Conservation (phyloP, 2,329 filamentous ascomycete species). For the Penicillium sp. region DNA sequence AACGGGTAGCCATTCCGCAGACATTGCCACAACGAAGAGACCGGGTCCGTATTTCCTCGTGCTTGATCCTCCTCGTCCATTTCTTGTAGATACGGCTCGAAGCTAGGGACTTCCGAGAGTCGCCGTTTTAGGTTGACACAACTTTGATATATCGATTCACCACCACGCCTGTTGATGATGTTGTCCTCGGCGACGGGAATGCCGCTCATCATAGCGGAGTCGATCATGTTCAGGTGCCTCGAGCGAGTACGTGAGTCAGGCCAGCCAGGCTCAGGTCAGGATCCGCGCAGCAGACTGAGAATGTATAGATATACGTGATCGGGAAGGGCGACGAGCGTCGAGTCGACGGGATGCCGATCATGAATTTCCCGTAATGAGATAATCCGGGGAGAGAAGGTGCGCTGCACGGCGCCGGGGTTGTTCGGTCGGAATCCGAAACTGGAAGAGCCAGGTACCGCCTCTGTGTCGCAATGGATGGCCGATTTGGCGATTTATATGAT, state of each 20-base stretch:
- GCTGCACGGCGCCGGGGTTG: conserved; percentile 8
- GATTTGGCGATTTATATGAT: too few species aligned
- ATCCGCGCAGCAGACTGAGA: conserved; percentile 35
- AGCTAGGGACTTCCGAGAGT: conserved; percentile 77
- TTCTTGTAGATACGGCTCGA: conserved; percentile 69
- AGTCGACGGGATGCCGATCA: conserved; percentile 28
- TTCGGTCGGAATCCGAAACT: conserved; percentile 6
- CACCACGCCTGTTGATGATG: conserved; percentile 95
- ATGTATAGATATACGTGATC: conserved; percentile 11
- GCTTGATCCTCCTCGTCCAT: conserved; percentile 67
- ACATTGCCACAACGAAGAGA: conserved; percentile 86
- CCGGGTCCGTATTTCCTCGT: conserved; percentile 66
- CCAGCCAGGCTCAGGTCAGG: conserved; percentile 27
- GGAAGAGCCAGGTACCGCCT: not conserved
- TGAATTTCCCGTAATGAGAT: conserved; percentile 29
- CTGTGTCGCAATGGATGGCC: conserved; percentile 2
- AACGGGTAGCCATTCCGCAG: conserved; percentile 81
- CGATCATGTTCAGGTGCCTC: conserved; percentile 36
- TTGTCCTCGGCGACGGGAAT: conserved; percentile 70
- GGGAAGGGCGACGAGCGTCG: conserved; percentile 27
- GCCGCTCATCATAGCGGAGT: conserved; percentile 33
- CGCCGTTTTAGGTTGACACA: conserved; percentile 81
- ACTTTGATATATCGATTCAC: conserved; percentile 94
- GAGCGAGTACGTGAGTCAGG: conserved; percentile 19
- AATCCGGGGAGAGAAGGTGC: conserved; percentile 5